These are phyloP conservation scores for Hylodesmum podocarpum DNA, from an alignment of 306 rosid species.

Conservation along the genomic window DNA sequence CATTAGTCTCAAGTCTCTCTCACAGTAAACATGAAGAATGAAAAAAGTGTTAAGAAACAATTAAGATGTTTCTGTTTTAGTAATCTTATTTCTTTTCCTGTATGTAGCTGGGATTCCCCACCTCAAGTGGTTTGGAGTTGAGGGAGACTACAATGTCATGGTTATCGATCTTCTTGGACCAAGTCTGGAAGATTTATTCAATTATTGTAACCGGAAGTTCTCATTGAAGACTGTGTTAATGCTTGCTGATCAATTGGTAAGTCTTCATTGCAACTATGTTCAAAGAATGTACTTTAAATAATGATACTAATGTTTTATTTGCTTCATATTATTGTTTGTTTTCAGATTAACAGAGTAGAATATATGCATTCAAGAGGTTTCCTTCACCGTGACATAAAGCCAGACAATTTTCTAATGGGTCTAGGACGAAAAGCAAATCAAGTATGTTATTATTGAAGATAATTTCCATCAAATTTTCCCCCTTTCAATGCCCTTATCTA, in stretches of 20 bases:
- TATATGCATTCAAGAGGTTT: constrained; percentile 99
- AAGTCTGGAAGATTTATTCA: constrained; percentile 96
- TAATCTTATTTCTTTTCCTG: constrained; percentile 37
- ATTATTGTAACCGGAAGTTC: constrained; percentile 91
- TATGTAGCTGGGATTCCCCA: constrained; percentile 95
- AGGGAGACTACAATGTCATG: constrained; percentile 95
- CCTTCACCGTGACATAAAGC: constrained; percentile 99
- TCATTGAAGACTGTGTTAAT: constrained; percentile 89
- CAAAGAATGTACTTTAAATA: constrained; percentile 15
- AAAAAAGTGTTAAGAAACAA: background rate
- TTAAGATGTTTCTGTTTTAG: constrained; percentile 20
- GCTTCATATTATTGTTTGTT: constrained; percentile 17
- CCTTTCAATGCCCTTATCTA: background rate
- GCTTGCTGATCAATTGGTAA: constrained; percentile 99
- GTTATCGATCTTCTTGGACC: constrained; percentile 99
- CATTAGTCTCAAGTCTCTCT: constrained; percentile 9
- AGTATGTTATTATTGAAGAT: constrained; percentile 43
- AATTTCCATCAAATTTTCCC: background rate
- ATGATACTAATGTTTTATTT: constrained; percentile 1
- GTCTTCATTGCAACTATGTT: constrained; percentile 32
- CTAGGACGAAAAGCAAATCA: constrained; percentile 98
- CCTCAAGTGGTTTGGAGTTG: constrained; percentile 98
- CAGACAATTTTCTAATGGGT: constrained; percentile 99
- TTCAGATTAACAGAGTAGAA: constrained; percentile 97
- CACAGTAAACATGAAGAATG: background rate